phyloP scores from a whole-genome alignment of 345 rosid genomes.

The Kandelia obovata region DNA sequence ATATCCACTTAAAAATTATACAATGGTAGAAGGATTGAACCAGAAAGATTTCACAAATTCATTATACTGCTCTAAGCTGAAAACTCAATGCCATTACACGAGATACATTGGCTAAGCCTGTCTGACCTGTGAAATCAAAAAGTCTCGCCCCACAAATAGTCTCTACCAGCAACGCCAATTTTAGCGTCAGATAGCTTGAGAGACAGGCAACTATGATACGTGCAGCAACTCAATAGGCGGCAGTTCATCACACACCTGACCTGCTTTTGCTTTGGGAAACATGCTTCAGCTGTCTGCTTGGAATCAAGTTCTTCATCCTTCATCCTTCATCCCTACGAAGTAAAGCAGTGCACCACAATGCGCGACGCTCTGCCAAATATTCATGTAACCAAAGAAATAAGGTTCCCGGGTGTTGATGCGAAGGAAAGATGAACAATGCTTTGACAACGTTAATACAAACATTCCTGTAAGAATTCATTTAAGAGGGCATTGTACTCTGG shows the following conservation, averaged over 20 bases:
- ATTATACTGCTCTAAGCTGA: conserved; percentile 3
- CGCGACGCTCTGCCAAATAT: conserved; percentile 57
- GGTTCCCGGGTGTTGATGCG: background rate
- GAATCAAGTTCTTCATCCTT: conserved; percentile 82
- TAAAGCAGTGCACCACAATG: conserved; percentile 83
- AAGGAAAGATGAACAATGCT: background rate
- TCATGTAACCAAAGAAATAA: conserved; percentile 2
- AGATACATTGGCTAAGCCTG: background rate
- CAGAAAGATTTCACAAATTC: background rate
- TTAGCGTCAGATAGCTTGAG: conserved; percentile 1
- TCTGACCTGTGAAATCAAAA: background rate
- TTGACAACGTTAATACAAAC: background rate
- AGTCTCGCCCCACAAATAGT: too few species aligned
- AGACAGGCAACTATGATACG: background rate
- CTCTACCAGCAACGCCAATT: background rate
- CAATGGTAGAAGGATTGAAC: background rate
- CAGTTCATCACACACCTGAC: conserved; percentile 8
- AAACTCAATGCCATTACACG: background rate
- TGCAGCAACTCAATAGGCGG: conserved; percentile 8
- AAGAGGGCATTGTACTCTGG: conserved; percentile 43
- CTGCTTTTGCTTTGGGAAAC: conserved; percentile 19
- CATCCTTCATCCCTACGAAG: conserved; percentile 78
- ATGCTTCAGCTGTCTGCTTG: conserved; percentile 60
- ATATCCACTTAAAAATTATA: too few species aligned
- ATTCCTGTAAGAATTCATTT: conserved; percentile 67